These are phyloP conservation scores for Eucalyptus polyanthemos DNA, from an alignment of 345 rosid genomes.

Conservation along the genomic window DNA sequence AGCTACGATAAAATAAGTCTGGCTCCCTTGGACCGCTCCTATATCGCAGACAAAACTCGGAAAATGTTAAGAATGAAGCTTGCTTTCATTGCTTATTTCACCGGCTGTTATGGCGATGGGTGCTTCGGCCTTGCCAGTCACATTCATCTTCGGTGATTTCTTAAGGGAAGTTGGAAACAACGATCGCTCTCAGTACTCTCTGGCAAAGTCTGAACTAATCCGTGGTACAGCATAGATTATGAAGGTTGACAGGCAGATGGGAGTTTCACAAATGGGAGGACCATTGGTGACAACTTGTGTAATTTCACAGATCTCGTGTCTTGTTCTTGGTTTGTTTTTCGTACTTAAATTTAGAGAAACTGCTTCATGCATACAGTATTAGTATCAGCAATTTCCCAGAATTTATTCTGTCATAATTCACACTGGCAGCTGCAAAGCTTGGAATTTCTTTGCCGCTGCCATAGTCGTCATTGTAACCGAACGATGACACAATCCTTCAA, in stretches of 20 bases:
- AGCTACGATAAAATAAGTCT: background rate
- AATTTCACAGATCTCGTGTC: background rate
- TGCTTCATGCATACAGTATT: background rate
- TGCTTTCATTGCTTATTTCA: background rate
- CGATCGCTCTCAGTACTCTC: conserved; percentile 50
- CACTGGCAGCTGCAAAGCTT: conserved; percentile 56
- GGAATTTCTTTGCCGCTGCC: conserved; percentile 74
- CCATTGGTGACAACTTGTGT: conserved; percentile 80
- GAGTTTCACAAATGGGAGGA: conserved; percentile 82
- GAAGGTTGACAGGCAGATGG: conserved; percentile 58
- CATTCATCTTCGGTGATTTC: conserved; percentile 71
- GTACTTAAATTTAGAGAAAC: background rate
- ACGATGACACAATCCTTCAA: conserved; percentile 31
- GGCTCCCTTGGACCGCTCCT: background rate
- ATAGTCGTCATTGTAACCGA: conserved; percentile 24
- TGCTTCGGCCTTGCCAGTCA: conserved; percentile 23
- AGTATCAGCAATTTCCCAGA: background rate
- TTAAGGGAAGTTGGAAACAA: conserved; percentile 88
- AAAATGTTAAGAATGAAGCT: background rate
- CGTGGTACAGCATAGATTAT: conserved; percentile 74
- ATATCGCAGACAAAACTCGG: background rate
- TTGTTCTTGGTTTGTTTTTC: background rate
- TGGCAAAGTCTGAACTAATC: conserved; percentile 71
- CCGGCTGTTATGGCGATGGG: background rate
- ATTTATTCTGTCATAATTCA: background rate